phyloP scores from a whole-genome alignment of 306 rosid species.

The Cotoneaster glaucophyllus region DNA sequence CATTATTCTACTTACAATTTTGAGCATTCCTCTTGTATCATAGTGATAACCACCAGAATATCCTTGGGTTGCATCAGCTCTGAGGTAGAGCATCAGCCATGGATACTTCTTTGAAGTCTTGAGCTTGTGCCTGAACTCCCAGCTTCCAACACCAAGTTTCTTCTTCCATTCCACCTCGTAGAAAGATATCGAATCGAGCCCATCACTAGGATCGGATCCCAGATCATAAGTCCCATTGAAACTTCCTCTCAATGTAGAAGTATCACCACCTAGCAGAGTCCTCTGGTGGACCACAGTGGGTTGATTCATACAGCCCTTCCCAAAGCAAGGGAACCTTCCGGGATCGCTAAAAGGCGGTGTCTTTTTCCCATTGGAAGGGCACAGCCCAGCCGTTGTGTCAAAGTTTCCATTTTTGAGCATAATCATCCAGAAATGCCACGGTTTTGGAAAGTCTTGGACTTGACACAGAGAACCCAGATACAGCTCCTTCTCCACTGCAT shows the following conservation, averaged over 20 bases:
- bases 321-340: constrained; percentile 66
- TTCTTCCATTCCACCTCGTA: constrained; percentile 75
- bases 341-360: constrained; percentile 38
- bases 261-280: constrained; percentile 32
- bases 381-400: constrained; percentile 50
- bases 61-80: constrained; percentile 81
- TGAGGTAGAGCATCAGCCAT: constrained; percentile 79
- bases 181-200: constrained; percentile 38
- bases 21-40: constrained; percentile 79
- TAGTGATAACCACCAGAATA: constrained; percentile 88
- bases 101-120: constrained; percentile 74
- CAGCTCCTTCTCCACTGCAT: constrained; percentile 60
- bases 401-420: constrained; percentile 69
- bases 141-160: constrained; percentile 58
- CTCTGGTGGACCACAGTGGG: constrained; percentile 49
- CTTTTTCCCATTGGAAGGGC: constrained; percentile 59
- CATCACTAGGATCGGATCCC: constrained; percentile 27
- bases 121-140: constrained; percentile 63
- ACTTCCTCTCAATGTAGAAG: constrained; percentile 44
- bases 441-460: constrained; percentile 40
- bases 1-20: constrained; percentile 38
- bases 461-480: constrained; percentile 56
- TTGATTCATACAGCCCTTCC: constrained; percentile 75
- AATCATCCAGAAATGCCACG: constrained; percentile 91
- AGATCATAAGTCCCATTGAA: constrained; percentile 67